phyloP scores from a whole-genome alignment of 176 grass and related monocot species.

The Cenchrus purpureus region DNA sequence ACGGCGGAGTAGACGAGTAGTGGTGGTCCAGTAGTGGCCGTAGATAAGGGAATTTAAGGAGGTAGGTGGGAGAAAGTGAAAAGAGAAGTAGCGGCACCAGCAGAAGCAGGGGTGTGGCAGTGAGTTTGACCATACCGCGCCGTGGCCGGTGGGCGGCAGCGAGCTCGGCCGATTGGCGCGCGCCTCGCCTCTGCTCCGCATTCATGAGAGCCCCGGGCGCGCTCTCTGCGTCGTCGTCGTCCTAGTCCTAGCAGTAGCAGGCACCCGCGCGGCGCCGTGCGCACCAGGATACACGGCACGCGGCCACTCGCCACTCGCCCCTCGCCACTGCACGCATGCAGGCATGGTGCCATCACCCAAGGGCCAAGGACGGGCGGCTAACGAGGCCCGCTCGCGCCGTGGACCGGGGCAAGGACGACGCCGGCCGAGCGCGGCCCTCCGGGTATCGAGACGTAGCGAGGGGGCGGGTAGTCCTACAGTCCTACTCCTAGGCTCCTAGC shows the following conservation, averaged over 20 bases:
- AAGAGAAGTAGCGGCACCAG: background rate
- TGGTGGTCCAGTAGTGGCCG: background rate
- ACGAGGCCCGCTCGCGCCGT: too few species aligned
- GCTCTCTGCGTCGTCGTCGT: background rate
- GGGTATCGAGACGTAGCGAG: too few species aligned
- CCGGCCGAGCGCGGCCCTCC: too few species aligned
- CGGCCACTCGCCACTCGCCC: background rate
- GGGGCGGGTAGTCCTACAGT: too few species aligned
- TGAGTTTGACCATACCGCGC: conserved; percentile 21
- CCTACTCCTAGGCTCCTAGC: too few species aligned
- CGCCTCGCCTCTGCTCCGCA: conserved; percentile 13
- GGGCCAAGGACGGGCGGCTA: too few species aligned
- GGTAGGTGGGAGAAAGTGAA: conserved; percentile 19
- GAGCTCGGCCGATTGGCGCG: background rate
- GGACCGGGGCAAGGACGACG: too few species aligned
- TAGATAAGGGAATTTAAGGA: conserved; percentile 23
- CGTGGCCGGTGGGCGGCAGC: background rate
- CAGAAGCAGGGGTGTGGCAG: background rate
- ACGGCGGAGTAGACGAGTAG: background rate
- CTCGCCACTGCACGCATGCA: background rate
- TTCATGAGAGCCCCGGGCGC: background rate
- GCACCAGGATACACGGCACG: background rate
- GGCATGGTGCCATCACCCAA: too few species aligned
- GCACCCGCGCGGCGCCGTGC: background rate
- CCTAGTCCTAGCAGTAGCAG: too few species aligned